Evolutionary conservation across 306 rosid species (phyloP), one percentile per base, ranked within the genome.

Genomic region (Begonia fuchsioides): DNA sequence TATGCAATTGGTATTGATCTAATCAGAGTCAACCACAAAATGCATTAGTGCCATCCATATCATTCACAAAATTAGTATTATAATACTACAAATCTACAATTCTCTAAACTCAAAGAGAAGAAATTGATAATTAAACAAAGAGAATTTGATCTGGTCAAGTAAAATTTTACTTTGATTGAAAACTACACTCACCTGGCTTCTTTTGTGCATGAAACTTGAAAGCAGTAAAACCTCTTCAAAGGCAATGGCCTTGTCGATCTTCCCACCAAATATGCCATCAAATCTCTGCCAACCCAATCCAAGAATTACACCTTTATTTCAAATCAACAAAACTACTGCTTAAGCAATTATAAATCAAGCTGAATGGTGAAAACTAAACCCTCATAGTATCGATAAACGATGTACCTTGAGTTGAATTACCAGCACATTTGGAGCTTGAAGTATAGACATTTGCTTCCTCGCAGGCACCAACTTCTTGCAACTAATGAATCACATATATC

Each of bases 381-480:
- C 14, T 41, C 50, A 10, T 43, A 50, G 8, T 20, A 19, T 5
- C 43, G 40, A n/a, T 26, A 26, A 26, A 59, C 47, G 66, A 54
- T 61, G 55, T 38, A 92, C 98, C 98, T 92, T 92, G 54, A 92
- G 84, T 45, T 92, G 98, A 65, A 85, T 72, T 39, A 82, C 98
- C 20, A 92, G 96, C 50, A 85, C 49, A 55, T 92, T 92, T 46
- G 98, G 98, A 4, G 98, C 96, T 76, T 85, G 81, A 56, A 75
- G 78, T 71, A 92, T 66, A 6, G 93, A 82, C 98, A 92, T 92
- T 56, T 92, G 96, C 72, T 92, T 92, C 73, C 77, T 82, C 13
- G 98, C 98, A 15, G 72, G 72, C 53, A 77, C 98, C 83, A 85
- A 70, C 64, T 82, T 92, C 70, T 82, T 92, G 67, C 98, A 92